Evolutionary conservation across 2,329 filamentous ascomycete species (phyloP).

Genomic region (Sclerotinia minor): DNA sequence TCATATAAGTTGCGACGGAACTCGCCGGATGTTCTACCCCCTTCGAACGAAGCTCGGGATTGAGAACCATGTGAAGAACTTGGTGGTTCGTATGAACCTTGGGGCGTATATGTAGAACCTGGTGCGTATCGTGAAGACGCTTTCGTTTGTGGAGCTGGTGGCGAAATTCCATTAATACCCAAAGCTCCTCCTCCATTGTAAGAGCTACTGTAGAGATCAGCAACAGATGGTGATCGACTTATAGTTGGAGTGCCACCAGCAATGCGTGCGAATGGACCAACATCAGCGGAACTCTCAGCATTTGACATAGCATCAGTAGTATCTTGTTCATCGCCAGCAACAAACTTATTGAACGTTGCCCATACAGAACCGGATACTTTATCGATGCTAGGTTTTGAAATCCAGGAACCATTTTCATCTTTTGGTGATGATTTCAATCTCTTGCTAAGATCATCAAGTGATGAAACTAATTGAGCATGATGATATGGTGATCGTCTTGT

Average conservation of each 20-base stretch:
- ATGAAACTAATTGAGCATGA: slow-evolving; percentile 69
- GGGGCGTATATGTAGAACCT: slow-evolving; percentile 33
- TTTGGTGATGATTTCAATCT: slow-evolving; percentile 83
- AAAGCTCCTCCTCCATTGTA: slow-evolving; percentile 40
- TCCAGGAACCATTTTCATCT: slow-evolving; percentile 81
- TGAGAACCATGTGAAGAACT: slow-evolving; percentile 39
- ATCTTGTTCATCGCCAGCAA: slow-evolving; percentile 84
- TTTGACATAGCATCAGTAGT: slow-evolving; percentile 57
- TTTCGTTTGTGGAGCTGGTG: slow-evolving; percentile 30
- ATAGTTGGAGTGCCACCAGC: slow-evolving; percentile 73
- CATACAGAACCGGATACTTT: slow-evolving; percentile 90
- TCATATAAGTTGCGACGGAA: slow-evolving; percentile 46
- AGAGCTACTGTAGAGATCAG: slow-evolving; percentile 61
- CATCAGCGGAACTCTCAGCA: slow-evolving; percentile 57
- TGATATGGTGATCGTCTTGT: slow-evolving; percentile 87
- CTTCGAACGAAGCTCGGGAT: slow-evolving; percentile 46
- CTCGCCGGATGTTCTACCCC: slow-evolving; percentile 49
- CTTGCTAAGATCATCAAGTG: slow-evolving; percentile 79
- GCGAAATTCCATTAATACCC: slow-evolving; percentile 37
- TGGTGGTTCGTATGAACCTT: slow-evolving; percentile 32
- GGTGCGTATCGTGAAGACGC: slow-evolving; percentile 41
- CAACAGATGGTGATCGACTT: slow-evolving; percentile 71
- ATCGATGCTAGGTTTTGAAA: slow-evolving; percentile 92
- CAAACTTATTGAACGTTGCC: slow-evolving; percentile 94
- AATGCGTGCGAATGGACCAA: slow-evolving; percentile 81